Evolutionary conservation across 1,139 yeast genomes (phyloP), one percentile per base, ranked within the genome.

Genomic region (Protomyces arabidopsidicola): DNA sequence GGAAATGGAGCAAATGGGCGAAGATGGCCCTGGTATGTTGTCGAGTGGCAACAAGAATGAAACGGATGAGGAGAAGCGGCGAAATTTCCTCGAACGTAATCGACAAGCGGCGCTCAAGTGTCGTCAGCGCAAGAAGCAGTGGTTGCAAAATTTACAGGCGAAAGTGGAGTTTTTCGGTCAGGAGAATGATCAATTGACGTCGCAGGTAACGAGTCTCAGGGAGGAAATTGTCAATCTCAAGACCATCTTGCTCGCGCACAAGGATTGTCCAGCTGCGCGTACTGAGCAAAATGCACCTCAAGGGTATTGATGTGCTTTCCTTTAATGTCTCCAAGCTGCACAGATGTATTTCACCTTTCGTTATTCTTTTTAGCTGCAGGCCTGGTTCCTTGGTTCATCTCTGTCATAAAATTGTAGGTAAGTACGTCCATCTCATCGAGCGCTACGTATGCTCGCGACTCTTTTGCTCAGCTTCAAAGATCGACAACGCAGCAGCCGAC

Each of bases 71-170:
- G 93, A 87, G 55, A 90, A 88, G 72, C 82, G 98, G 38, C 84
- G 85, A 73, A 86, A 82, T 69, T 93, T 93, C 70, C 76, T 93
- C 69, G 98, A 93, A 73, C 80, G 98, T 67, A 93, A 93, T 74
- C 81, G 98, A 67, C 63, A 60, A 36, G 99, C 99, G 0, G 98
- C 98, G 0, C 85, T 95, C 48, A 91, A 90, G 75, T 95, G 98
- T 77, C 84, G 99, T 65, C 96, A 89, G 75, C 83, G 97, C 63
- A 95, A 93, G 80, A 93, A 95, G 77, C 91, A 89, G 73, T 87
- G 88, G 79, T 82, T 90, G 53, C 86, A 84, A 66, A 87, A 86
- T 69, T 86, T 93, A 83, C 96, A 91, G 73, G 84, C 81, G 56
- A 95, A 90, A 72, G 77, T 79, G 82, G 74, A 80, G 80, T 86